phyloP scores from a whole-genome alignment of 441 rosid genomes.

The Gossypium trilobum region DNA sequence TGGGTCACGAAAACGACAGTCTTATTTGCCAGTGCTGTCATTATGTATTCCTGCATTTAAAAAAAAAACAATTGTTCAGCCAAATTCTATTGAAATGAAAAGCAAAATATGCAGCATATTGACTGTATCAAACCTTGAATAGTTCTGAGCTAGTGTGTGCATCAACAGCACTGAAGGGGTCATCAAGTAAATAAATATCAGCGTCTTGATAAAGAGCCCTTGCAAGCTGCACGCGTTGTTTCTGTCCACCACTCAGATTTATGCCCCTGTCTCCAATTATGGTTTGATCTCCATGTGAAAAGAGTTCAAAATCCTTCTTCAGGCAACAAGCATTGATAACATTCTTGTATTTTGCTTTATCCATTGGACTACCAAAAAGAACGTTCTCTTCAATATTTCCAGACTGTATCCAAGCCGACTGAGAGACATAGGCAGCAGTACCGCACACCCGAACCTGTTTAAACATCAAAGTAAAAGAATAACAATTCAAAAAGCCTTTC shows the following conservation, averaged over 20 bases:
- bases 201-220: conserved; percentile 99
- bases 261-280: conserved; percentile 99
- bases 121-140: conserved; percentile 58
- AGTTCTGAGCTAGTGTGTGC: conserved; percentile 95
- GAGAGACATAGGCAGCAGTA: conserved; percentile 89
- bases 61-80: conserved; percentile 16
- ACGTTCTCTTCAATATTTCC: conserved; percentile 98
- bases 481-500: neutral
- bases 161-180: conserved; percentile 99
- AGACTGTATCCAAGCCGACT: conserved; percentile 99
- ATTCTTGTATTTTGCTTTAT: conserved; percentile 78
- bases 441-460: conserved; percentile 85
- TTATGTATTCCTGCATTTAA: conserved; percentile 78
- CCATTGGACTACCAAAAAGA: conserved; percentile 95
- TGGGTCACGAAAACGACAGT: conserved; percentile 94
- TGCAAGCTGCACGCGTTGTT: conserved; percentile 97
- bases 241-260: conserved; percentile 96
- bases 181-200: conserved; percentile 90
- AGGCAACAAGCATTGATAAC: conserved; percentile 90
- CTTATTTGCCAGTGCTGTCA: conserved; percentile 72
- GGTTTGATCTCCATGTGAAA: conserved; percentile 96
- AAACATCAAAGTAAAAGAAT: conserved; percentile 9
- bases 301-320: conserved; percentile 89
- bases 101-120: conserved; percentile 3
- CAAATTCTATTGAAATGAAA: conserved; percentile 18